phyloP scores from a whole-genome alignment of 495 filamentous ascomycete species.

The Xylaria castorea region DNA sequence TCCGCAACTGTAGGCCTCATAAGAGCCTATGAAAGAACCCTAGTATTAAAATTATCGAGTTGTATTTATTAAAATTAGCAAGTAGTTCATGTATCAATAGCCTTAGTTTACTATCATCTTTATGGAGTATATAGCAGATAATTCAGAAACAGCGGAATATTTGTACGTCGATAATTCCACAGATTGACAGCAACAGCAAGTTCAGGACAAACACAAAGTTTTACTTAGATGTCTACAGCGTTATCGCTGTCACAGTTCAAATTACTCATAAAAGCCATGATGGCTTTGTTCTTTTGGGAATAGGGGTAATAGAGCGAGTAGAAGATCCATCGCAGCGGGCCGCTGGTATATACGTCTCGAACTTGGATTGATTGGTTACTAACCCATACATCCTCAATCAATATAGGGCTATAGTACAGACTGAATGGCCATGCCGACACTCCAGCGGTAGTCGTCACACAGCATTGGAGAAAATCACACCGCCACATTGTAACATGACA shows the following conservation, averaged over 20 bases:
- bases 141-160: background rate
- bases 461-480: background rate
- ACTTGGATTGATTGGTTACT: background rate
- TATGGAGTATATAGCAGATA: background rate
- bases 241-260: background rate
- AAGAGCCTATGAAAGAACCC: background rate
- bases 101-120: background rate
- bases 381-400: background rate
- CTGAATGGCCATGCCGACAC: background rate
- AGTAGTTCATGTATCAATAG: background rate
- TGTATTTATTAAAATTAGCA: background rate
- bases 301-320: background rate
- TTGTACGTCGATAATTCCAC: background rate
- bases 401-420: background rate
- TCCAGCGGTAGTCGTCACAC: background rate
- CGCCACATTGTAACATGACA: background rate
- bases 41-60: background rate
- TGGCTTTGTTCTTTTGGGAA: background rate
- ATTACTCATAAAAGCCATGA: no score
- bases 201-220: background rate
- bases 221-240: background rate
- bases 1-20: background rate
- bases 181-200: background rate
- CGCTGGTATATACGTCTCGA: background rate
- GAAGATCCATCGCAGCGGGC: background rate